Conservation (phyloP, 2,329 filamentous ascomycete genomes). For the Aspergillus luchuensis region DNA sequence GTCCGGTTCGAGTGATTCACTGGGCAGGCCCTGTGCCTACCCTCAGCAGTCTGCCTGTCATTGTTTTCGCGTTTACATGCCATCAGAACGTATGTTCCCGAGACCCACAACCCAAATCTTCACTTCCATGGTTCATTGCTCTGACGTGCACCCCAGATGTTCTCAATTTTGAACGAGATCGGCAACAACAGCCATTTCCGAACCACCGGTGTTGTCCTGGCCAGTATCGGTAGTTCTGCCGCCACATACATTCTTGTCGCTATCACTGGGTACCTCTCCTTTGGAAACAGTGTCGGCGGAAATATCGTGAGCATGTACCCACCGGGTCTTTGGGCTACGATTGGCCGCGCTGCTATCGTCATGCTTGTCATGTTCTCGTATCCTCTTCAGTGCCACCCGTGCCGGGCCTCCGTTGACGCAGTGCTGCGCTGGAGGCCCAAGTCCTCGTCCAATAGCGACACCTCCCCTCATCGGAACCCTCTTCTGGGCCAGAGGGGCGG, state of each 20-base stretch:
- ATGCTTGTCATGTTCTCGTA: constrained; percentile 96
- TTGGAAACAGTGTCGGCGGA: constrained; percentile 82
- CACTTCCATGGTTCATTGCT: not conserved
- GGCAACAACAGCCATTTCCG: constrained; percentile 77
- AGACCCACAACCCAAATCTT: not conserved
- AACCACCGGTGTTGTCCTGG: constrained; percentile 74
- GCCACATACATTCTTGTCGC: constrained; percentile 86
- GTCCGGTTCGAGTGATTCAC: constrained; percentile 71
- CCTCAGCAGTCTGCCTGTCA: constrained; percentile 85
- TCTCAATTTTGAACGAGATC: constrained; percentile 96
- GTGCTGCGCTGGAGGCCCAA: constrained; percentile 87
- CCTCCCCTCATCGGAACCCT: constrained; percentile 47
- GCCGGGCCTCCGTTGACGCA: constrained; percentile 90
- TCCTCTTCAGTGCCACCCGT: constrained; percentile 92
- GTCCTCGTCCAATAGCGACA: constrained; percentile 39
- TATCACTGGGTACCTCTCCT: constrained; percentile 93
- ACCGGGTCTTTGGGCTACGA: constrained; percentile 78
- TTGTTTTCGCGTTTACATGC: constrained; percentile 99
- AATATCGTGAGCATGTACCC: constrained; percentile 94
- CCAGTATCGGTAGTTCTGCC: constrained; percentile 87
- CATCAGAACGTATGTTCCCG: constrained; percentile 80
- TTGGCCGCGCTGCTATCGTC: constrained; percentile 93
- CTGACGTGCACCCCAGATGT: constrained; percentile 68
- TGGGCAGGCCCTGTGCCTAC: constrained; percentile 79
- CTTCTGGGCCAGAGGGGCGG: constrained; percentile 41